Evolutionary conservation across 2,329 filamentous ascomycete genomes (phyloP).

Genomic region (Talaromyces funiculosus): DNA sequence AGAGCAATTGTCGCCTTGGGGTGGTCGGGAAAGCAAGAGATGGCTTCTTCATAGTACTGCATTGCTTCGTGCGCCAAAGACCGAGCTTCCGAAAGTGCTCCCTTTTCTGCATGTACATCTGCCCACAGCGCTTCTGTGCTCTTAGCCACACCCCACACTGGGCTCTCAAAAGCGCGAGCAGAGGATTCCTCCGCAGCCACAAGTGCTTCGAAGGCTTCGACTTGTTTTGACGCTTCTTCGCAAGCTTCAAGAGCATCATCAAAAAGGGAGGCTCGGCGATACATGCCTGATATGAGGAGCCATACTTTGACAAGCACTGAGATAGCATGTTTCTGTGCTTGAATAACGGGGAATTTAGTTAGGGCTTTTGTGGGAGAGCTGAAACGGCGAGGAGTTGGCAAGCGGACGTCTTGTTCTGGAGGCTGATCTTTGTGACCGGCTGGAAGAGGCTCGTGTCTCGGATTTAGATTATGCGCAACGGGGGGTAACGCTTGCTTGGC

Average conservation of each 20-base stretch:
- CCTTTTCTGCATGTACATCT: constrained; percentile 76
- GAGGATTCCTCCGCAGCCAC: constrained; percentile 58
- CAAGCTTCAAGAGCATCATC: constrained; percentile 76
- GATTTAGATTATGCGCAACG: constrained; percentile 34
- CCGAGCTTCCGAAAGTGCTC: constrained; percentile 59
- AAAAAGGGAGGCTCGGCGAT: constrained; percentile 71
- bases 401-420: constrained; percentile 35
- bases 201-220: constrained; percentile 64
- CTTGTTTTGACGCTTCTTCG: constrained; percentile 72
- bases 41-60: constrained; percentile 71
- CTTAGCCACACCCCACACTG: constrained; percentile 73
- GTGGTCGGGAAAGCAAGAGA: constrained; percentile 76
- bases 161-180: constrained; percentile 55
- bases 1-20: constrained; percentile 73
- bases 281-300: constrained; percentile 84
- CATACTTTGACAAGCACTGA: constrained; percentile 70
- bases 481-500: constrained; percentile 30
- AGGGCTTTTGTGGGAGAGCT: constrained; percentile 37
- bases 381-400: constrained; percentile 33
- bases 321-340: constrained; percentile 52
- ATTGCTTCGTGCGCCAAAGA: constrained; percentile 63
- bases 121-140: constrained; percentile 79
- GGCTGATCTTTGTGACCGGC: constrained; percentile 40
- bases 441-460: constrained; percentile 29
- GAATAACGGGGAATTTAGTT: constrained; percentile 46